Evolutionary conservation across 2,329 filamentous ascomycete genomes (phyloP), one percentile per base, ranked within the genome.

Genomic region (Cryphonectria radicalis): DNA sequence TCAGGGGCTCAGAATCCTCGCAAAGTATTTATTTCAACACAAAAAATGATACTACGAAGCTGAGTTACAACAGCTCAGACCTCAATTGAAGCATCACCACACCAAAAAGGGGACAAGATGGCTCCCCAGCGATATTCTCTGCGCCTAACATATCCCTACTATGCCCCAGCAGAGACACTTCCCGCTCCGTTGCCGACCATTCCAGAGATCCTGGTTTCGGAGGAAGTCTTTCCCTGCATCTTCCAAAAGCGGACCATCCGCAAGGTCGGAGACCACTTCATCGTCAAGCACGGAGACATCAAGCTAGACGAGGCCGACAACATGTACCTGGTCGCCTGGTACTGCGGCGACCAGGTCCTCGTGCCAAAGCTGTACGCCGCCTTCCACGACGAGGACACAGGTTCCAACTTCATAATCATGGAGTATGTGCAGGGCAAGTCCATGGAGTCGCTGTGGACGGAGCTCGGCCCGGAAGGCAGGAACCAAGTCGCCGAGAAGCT

Each of bases 291-390:
- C 14, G 64, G 64, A 10, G 35, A 55, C 11, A 66, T 66, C 46
- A 66, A 55, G 25, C 50, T 66, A 17, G 64, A 66, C 32, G 64
- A 66, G 50, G 64, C 64, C 28, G 64, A 66, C 19, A 66, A 66
- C 37, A 59, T 59, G 64, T 32, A 66, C 46, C 55, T 66, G 28
- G 64, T 66, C 11, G 10, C 17, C 11, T 11, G 25, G 32, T 7
- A 42, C 8, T 66, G 46, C 32, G 32, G 32, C n/a, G 46, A 32
- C 32, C 22, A 28, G 32, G 35, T 66, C 5, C 43, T 66, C 19
- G 4, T 57, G n/a, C 64, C 64, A 5, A 66, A 25, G 46, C 64
- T 66, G 4, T 66, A 57, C 50, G 64, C 64, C 22, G 64, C 64
- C 50, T 66, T 66, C 50, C 50, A 32, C 32, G 46, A 66, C 37